These are phyloP conservation scores for Sindora glabra DNA, from an alignment of 306 rosid species.

Conservation along the genomic window DNA sequence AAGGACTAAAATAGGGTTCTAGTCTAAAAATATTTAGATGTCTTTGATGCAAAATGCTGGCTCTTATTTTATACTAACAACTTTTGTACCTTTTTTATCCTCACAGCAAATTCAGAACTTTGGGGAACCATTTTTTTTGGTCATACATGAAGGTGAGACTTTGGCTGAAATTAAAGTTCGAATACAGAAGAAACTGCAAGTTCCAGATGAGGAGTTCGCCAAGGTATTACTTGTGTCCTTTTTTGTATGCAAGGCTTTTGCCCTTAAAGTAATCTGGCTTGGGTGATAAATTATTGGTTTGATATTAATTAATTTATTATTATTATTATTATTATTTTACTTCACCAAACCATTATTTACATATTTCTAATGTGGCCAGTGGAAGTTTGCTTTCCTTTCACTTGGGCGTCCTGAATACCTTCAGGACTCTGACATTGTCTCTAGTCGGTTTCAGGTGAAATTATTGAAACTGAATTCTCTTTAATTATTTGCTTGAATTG, in stretches of 20 bases:
- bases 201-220: constrained; percentile 78
- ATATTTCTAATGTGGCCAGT: constrained; percentile 37
- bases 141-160: constrained; percentile 76
- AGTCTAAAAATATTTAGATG: neutral
- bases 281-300: constrained; percentile 4
- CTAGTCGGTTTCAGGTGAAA: constrained; percentile 77
- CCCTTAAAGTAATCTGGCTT: neutral
- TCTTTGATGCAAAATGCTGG: neutral
- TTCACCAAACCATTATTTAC: neutral
- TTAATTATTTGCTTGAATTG: neutral
- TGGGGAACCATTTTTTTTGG: constrained; percentile 91
- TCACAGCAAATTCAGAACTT: constrained; percentile 82
- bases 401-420: constrained; percentile 92
- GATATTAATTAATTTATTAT: neutral
- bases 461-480: neutral
- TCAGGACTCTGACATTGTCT: constrained; percentile 67
- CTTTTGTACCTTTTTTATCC: neutral
- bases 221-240: constrained; percentile 44
- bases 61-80: neutral
- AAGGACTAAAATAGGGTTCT: no score
- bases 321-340: neutral
- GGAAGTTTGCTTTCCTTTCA: constrained; percentile 86
- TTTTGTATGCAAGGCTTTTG: neutral
- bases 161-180: constrained; percentile 62
- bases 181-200: constrained; percentile 69